Percentiles rank a stretch among this genome's conserved stretches.
phyloP scores from a whole-genome alignment of 2,329 filamentous ascomycete genomes.

The Periconia macrospinosa region DNA sequence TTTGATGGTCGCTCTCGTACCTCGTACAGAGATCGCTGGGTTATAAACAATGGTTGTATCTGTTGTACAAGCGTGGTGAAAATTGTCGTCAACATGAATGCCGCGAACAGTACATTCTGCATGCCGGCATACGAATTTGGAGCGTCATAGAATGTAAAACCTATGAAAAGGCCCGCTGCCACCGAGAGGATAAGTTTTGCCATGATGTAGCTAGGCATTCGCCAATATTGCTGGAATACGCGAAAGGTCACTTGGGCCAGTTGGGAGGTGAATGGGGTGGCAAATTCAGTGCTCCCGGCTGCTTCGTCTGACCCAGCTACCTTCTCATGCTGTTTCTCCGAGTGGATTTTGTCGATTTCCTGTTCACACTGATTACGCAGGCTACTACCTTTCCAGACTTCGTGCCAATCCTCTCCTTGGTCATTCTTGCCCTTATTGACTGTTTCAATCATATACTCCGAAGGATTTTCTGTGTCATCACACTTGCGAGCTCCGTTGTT shows the following conservation, averaged over 20 bases:
- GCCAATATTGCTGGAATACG: slow-evolving; percentile 51
- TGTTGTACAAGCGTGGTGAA: slow-evolving; percentile 49
- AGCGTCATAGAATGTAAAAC: slow-evolving; percentile 47
- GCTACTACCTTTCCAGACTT: slow-evolving; percentile 41
- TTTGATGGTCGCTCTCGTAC: slow-evolving; percentile 66
- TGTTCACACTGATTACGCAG: slow-evolving; percentile 30
- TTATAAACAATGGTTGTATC: slow-evolving; percentile 63
- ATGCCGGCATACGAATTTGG: slow-evolving; percentile 45
- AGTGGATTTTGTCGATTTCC: slow-evolving; percentile 44
- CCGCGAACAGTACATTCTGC: slow-evolving; percentile 51
- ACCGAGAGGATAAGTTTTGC: slow-evolving; percentile 35
- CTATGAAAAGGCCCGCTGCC: slow-evolving; percentile 35
- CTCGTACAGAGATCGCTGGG: slow-evolving; percentile 62
- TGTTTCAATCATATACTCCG: slow-evolving; percentile 71
- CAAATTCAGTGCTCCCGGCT: slow-evolving; percentile 45
- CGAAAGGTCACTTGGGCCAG: slow-evolving; percentile 43
- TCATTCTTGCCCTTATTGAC: slow-evolving; percentile 36
- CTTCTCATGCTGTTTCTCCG: slow-evolving; percentile 32
- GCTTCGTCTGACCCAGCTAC: slow-evolving; percentile 43
- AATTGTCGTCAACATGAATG: slow-evolving; percentile 54
- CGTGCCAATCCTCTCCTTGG: slow-evolving; percentile 43
- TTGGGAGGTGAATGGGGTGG: slow-evolving; percentile 42
- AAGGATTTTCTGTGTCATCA: slow-evolving; percentile 69
- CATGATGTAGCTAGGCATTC: slow-evolving; percentile 49
- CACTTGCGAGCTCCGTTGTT: slow-evolving; percentile 67